phyloP scores from a whole-genome alignment of 2,329 filamentous ascomycete genomes.

The Beauveria rudraprayagi region DNA sequence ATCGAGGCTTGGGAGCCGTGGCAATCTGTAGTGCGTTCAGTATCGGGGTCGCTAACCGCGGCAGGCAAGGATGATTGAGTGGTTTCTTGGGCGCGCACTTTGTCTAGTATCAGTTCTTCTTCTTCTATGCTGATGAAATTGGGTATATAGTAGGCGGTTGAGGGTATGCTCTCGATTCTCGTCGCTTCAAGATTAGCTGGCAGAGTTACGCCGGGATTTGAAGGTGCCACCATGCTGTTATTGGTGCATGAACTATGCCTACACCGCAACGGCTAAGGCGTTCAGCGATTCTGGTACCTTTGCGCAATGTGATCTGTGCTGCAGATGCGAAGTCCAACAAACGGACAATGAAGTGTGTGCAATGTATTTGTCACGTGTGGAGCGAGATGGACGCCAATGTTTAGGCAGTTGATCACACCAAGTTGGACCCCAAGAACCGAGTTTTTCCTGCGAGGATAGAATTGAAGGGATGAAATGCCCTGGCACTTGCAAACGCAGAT shows the following conservation, averaged over 20 bases:
- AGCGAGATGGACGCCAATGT: neutral
- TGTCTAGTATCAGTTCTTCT: conserved; percentile 61
- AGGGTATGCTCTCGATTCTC: conserved; percentile 48
- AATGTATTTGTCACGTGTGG: neutral
- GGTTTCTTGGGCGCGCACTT: conserved; percentile 40
- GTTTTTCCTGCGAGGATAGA: too few relatives aligned
- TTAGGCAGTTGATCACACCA: too few relatives aligned
- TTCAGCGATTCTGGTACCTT: neutral
- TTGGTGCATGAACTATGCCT: neutral
- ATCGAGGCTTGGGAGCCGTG: conserved; percentile 63
- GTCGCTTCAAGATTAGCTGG: conserved; percentile 42
- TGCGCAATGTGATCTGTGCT: neutral
- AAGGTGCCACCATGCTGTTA: conserved; percentile 7
- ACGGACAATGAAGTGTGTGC: neutral
- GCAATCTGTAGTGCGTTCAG: conserved; percentile 37
- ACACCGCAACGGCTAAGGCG: too few relatives aligned
- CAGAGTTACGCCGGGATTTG: conserved; percentile 20
- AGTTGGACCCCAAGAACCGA: too few relatives aligned
- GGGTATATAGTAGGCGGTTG: conserved; percentile 73
- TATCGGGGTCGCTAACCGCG: neutral
- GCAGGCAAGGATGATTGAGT: neutral
- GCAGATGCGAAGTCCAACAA: neutral
- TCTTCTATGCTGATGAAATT: conserved; percentile 74
- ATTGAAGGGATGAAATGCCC: neutral
- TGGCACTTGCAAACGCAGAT: neutral